Evolutionary conservation across 495 filamentous ascomycete genomes (phyloP).

Genomic region (Podospora pseudocomata): DNA sequence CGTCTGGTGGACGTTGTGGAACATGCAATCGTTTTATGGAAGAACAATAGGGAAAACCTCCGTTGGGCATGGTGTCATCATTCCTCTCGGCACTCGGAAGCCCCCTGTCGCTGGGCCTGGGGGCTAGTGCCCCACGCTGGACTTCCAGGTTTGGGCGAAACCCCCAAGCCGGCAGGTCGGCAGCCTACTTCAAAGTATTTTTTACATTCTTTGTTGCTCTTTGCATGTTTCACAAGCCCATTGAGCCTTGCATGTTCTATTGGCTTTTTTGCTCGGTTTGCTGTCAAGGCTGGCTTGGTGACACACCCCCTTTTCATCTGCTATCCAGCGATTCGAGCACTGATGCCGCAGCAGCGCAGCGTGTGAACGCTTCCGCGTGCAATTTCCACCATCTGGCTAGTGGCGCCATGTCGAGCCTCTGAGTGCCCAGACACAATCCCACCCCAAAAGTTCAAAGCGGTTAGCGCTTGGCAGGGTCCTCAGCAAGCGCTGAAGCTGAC

Average conservation of each 20-base stretch:
- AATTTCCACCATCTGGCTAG: slow-evolving; percentile 11
- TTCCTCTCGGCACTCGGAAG: slow-evolving; percentile 5
- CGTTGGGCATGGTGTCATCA: slow-evolving; percentile 2
- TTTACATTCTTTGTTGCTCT: not conserved
- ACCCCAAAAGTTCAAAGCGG: slow-evolving; percentile 13
- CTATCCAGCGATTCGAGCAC: not conserved
- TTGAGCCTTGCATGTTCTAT: not conserved
- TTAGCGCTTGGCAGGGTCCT: slow-evolving; percentile 12
- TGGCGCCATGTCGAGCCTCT: slow-evolving; percentile 12
- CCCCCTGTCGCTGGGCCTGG: not conserved
- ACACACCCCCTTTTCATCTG: slow-evolving; percentile 1
- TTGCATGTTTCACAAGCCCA: not conserved
- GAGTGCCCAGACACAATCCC: slow-evolving; percentile 1
- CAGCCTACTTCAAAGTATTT: not conserved
- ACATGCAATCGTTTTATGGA: not conserved
- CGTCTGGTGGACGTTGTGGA: not conserved
- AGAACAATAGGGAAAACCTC: not conserved
- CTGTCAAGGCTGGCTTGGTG: not conserved
- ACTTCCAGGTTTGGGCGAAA: not conserved
- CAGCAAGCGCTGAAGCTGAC: slow-evolving; percentile 18
- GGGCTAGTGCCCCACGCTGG: slow-evolving; percentile 1
- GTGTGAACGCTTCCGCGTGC: slow-evolving; percentile 1
- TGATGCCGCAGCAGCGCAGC: not conserved
- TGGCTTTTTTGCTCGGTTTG: not conserved
- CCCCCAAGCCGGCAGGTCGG: no score